phyloP scores from a whole-genome alignment of 139 green algal genomes.

The Coelastrella sp. region DNA sequence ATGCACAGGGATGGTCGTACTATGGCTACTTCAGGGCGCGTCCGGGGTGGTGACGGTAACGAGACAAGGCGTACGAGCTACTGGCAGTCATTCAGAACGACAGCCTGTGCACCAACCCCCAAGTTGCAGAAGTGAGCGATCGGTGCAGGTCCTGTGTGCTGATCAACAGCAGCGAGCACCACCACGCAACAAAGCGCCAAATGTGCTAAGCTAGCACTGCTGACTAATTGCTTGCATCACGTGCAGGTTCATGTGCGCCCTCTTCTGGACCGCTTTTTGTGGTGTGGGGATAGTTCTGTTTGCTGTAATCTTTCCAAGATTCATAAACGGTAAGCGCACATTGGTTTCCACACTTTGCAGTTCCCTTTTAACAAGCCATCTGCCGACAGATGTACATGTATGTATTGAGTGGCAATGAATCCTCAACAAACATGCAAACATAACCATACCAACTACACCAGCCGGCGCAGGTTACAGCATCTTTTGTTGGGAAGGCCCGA shows the following conservation, averaged over 20 bases:
- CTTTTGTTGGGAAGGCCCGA: too few relatives aligned
- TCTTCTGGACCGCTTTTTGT: constrained; percentile 2
- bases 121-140: constrained; percentile 14
- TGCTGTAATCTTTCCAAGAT: constrained; percentile 37
- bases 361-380: too few relatives aligned
- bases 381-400: too few relatives aligned
- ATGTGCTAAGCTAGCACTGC: neutral
- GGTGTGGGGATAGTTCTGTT: neutral
- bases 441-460: neutral
- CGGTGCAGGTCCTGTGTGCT: neutral
- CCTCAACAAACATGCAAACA: too few relatives aligned
- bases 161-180: neutral
- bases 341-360: neutral
- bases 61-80: neutral
- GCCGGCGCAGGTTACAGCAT: too few relatives aligned
- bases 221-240: neutral
- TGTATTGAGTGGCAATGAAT: too few relatives aligned
- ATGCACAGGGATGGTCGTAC: neutral
- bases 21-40: neutral
- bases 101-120: neutral
- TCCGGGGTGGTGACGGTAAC: neutral
- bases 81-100: neutral
- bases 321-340: constrained; percentile 7
- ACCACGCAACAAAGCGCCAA: too few relatives aligned
- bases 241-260: constrained; percentile 21